Percentiles rank a stretch among this genome's conserved stretches.
These are phyloP conservation scores for Turritis glabra DNA, from an alignment of 345 rosid genomes.

Conservation along the genomic window DNA sequence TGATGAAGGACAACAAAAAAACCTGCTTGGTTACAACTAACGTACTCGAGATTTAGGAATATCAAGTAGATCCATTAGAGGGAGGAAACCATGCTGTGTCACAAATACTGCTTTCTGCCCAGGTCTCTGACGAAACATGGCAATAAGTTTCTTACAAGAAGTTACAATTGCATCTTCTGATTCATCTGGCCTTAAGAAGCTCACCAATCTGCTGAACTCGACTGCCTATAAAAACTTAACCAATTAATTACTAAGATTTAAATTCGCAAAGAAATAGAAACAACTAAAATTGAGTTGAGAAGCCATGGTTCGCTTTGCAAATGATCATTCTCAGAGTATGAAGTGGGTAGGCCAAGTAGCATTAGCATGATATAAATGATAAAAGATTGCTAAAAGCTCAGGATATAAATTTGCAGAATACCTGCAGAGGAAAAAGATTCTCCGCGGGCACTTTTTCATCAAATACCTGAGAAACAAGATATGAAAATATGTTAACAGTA, in stretches of 20 bases:
- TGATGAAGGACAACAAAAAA: conserved; percentile 3
- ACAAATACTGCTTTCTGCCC: conserved; percentile 88
- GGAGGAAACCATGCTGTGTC: conserved; percentile 91
- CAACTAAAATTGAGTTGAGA: conserved; percentile 12
- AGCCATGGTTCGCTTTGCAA: not conserved
- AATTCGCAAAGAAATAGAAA: not conserved
- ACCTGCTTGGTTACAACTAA: conserved; percentile 18
- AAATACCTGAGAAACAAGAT: conserved; percentile 61
- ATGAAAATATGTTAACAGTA: conserved; percentile 17
- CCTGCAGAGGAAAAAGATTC: conserved; percentile 97
- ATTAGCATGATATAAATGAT: conserved; percentile 3
- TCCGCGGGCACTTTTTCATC: conserved; percentile 81
- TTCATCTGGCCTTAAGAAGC: conserved; percentile 70
- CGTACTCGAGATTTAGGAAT: conserved; percentile 82
- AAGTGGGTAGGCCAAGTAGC: conserved; percentile 25
- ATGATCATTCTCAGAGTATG: not conserved
- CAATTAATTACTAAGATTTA: conserved; percentile 6
- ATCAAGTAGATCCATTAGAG: conserved; percentile 86
- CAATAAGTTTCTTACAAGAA: conserved; percentile 75
- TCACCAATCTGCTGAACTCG: conserved; percentile 86
- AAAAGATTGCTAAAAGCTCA: not conserved
- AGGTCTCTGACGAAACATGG: conserved; percentile 80
- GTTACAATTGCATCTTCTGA: conserved; percentile 86
- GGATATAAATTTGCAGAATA: conserved; percentile 34
- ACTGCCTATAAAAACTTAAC: conserved; percentile 62